Conservation (phyloP, 345 rosid genomes). For the Brassica cretica region DNA sequence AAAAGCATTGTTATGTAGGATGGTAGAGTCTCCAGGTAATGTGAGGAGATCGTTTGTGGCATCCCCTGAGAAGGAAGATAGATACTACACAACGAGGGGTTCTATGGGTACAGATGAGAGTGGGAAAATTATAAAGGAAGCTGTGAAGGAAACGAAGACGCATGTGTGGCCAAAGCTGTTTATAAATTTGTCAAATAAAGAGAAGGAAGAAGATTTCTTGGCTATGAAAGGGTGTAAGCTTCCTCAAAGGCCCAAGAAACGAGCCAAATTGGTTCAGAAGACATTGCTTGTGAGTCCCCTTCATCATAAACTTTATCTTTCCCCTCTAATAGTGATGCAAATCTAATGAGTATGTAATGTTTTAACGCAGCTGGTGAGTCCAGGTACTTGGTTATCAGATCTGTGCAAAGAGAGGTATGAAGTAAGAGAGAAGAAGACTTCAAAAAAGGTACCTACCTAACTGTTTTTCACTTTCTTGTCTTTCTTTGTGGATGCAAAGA, state of each 20-base stretch:
- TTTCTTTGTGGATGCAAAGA: constrained; percentile 5
- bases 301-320: neutral
- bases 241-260: constrained; percentile 88
- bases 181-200: constrained; percentile 73
- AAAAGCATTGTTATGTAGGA: constrained; percentile 39
- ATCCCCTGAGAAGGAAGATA: constrained; percentile 76
- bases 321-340: neutral
- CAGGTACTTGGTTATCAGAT: constrained; percentile 91
- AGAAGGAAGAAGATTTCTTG: constrained; percentile 94
- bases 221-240: constrained; percentile 95
- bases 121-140: constrained; percentile 57
- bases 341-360: constrained; percentile 1
- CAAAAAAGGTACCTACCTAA: constrained; percentile 64
- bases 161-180: constrained; percentile 79
- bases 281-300: constrained; percentile 63
- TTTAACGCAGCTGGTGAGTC: constrained; percentile 71
- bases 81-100: constrained; percentile 80
- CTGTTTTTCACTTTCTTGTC: neutral
- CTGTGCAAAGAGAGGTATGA: constrained; percentile 80
- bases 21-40: constrained; percentile 48
- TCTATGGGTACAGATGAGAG: constrained; percentile 68
- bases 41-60: constrained; percentile 49
- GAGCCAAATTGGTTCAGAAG: constrained; percentile 86
- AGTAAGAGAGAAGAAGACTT: constrained; percentile 90
- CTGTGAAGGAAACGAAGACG: constrained; percentile 60